phyloP scores from a whole-genome alignment of 148 eudicot species.

The Rhododendron henanense region DNA sequence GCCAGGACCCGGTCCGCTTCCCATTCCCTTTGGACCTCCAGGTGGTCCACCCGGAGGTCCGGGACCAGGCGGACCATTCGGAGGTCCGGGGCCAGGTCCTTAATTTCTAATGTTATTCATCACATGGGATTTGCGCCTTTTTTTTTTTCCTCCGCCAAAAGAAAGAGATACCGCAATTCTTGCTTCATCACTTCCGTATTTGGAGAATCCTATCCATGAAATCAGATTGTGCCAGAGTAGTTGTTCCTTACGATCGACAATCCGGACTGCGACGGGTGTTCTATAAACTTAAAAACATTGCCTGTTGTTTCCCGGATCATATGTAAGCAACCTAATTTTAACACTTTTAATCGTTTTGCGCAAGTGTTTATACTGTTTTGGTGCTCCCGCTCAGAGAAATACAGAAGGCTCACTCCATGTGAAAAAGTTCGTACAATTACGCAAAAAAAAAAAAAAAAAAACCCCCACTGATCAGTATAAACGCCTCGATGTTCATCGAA shows the following conservation, averaged over 20 bases:
- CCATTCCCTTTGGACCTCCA: neutral
- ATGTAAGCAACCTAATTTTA: neutral
- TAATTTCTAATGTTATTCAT: neutral
- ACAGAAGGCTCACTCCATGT: neutral
- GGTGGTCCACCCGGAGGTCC: constrained; percentile 6
- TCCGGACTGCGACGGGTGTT: neutral
- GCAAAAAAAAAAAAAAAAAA: too few species aligned
- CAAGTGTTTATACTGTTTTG: neutral
- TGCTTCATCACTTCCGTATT: neutral
- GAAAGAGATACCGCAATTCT: neutral
- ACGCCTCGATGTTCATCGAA: neutral
- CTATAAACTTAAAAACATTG: neutral
- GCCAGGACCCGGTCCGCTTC: neutral
- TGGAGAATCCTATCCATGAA: neutral
- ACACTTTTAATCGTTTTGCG: neutral
- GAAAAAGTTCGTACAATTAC: neutral
- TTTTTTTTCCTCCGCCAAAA: neutral
- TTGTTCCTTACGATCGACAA: neutral
- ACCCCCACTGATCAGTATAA: neutral
- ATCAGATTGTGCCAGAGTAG: neutral
- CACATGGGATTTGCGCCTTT: neutral
- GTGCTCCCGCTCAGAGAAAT: neutral
- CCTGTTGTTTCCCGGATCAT: neutral
- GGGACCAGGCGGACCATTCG: neutral
- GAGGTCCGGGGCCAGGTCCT: constrained; percentile 1